Percentiles rank a stretch among this genome's conserved stretches.
Evolutionary conservation across 2,329 filamentous ascomycete species (phyloP).

Genomic region (Eurotiales sp.): DNA sequence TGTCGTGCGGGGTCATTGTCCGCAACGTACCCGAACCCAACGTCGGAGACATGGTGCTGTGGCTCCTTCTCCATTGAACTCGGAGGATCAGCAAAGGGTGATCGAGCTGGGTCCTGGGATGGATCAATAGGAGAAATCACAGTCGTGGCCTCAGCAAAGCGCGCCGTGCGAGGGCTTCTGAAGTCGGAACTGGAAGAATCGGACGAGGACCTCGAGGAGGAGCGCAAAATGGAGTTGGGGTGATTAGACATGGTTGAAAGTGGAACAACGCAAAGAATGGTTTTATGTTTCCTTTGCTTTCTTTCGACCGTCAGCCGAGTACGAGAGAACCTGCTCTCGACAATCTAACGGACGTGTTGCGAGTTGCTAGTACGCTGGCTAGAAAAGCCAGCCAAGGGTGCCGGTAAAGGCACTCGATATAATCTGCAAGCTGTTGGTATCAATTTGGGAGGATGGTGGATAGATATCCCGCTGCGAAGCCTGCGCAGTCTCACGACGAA

Average conservation of each 20-base stretch:
- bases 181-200: conserved; percentile 31
- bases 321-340: conserved; percentile 37
- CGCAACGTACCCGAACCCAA: conserved; percentile 88
- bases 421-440: too few species aligned
- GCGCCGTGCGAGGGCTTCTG: conserved; percentile 55
- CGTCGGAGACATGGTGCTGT: conserved; percentile 64
- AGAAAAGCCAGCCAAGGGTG: background rate
- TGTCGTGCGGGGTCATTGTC: conserved; percentile 50
- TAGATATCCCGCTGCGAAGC: conserved; percentile 25
- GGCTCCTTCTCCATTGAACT: conserved; percentile 44
- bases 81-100: conserved; percentile 51
- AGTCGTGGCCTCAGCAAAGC: conserved; percentile 63
- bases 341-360: conserved; percentile 3
- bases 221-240: conserved; percentile 21
- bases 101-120: conserved; percentile 34
- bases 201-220: conserved; percentile 26
- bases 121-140: conserved; percentile 59
- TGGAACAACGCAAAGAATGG: background rate
- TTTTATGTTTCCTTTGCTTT: too few species aligned
- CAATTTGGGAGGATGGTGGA: too few species aligned
- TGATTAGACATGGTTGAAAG: conserved; percentile 20
- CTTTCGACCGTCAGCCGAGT: conserved; percentile 24
- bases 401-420: background rate
- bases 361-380: background rate
- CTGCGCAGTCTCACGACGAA: conserved; percentile 20